Base-by-base conservation (phyloP, 148 eudicot species). In the Hydrangea macrophylla region DNA sequence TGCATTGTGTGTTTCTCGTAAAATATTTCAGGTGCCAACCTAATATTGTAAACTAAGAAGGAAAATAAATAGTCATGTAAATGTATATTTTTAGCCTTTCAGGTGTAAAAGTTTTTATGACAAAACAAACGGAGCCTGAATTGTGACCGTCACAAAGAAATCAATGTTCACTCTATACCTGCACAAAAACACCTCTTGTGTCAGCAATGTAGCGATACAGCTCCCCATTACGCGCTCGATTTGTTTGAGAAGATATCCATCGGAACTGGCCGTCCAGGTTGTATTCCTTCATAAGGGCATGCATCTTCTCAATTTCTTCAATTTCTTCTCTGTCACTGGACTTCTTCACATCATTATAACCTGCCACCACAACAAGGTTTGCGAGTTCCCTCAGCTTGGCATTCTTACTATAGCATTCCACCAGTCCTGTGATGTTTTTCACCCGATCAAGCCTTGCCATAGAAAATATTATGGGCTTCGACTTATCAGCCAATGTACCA, bases 381-480 rank as follows among this genome's bases (percentile, higher is more conserved):
- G 84, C 91, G 40, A 86, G 60, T 40, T 81, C 85, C 76, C 88
- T 85, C 15, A 94, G 84, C 70, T 87, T 84, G 31, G 60, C 44
- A 69, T 85, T 90, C 68, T 94, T 94, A 48, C 75, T 88, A 69
- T 86, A 94, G 75, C 83, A 82, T 81, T 94, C 99, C n/a, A 94
- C 96, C 76, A 94, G 78, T 30, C 99, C 97, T 7, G 97, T 80
- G 18, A 94, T 90, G 78, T 91, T 93, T 79, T 94, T 94, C 68
- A 94, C 99, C 18, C 48, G 87, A 77, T 94, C 99, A 50, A 94
- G 96, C 90, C 99, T 85, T 36, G 99, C 97, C 97, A 94, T 94
- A 33, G 99, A 90, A 72, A 94, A 94, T 60, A 94, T 80, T 33
- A 94, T 74, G 55, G 99, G 99, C 79, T 94, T 94, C 31, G 97